phyloP scores from a whole-genome alignment of 495 filamentous ascomycete genomes.

The Emericellopsis terricola region DNA sequence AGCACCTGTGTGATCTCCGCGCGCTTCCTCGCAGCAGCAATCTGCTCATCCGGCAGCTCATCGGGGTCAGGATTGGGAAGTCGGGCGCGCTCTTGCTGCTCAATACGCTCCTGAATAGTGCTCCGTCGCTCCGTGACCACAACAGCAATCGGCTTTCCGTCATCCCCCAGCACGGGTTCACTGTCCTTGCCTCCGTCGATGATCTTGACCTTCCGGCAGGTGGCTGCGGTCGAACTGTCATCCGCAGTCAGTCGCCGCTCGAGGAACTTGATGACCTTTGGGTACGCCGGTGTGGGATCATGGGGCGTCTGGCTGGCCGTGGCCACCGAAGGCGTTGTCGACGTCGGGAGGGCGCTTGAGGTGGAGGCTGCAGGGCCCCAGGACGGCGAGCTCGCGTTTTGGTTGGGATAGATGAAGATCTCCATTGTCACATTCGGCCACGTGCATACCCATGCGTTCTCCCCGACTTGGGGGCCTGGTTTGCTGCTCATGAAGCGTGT shows the following conservation, averaged over 20 bases:
- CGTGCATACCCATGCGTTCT: slow-evolving; percentile 72
- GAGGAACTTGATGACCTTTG: slow-evolving; percentile 60
- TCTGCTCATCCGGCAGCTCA: too few relatives aligned
- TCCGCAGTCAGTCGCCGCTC: slow-evolving; percentile 43
- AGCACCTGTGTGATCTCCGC: slow-evolving; percentile 1
- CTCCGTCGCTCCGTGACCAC: slow-evolving; percentile 33
- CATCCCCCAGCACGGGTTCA: slow-evolving; percentile 16
- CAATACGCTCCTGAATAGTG: slow-evolving; percentile 1
- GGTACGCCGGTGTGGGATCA: slow-evolving; percentile 29
- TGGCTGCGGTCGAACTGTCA: slow-evolving; percentile 24
- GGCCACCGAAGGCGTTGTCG: background rate
- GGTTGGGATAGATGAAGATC: slow-evolving; percentile 59
- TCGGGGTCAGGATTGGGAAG: too few relatives aligned
- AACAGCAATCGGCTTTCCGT: slow-evolving; percentile 30
- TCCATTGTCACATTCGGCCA: slow-evolving; percentile 76
- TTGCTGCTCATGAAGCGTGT: background rate
- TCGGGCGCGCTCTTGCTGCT: slow-evolving; percentile 1
- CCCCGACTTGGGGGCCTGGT: slow-evolving; percentile 21
- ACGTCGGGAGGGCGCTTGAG: background rate
- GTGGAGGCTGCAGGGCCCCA: slow-evolving; percentile 5
- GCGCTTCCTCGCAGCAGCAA: too few relatives aligned
- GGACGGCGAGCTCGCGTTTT: slow-evolving; percentile 25
- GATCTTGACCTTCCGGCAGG: slow-evolving; percentile 56
- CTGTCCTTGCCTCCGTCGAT: slow-evolving; percentile 25
- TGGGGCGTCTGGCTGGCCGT: slow-evolving; percentile 1